phyloP scores from a whole-genome alignment of 2,329 filamentous ascomycete genomes.

The Aaosphaeria pasadenensis region DNA sequence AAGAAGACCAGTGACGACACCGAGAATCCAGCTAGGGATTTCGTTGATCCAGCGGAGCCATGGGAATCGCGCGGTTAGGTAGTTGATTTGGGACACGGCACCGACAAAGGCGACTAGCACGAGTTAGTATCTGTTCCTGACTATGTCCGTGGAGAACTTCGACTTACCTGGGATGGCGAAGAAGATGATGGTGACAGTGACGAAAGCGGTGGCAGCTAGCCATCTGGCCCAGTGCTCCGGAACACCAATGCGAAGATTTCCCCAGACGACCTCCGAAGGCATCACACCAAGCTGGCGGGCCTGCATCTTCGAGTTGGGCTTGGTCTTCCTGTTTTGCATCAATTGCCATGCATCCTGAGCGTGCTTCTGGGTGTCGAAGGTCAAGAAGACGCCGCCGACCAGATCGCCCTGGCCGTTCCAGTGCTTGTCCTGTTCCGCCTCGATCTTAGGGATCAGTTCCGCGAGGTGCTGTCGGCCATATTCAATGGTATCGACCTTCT shows the following conservation, averaged over 20 bases:
- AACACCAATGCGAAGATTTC: slow-evolving; percentile 41
- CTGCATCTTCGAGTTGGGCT: slow-evolving; percentile 32
- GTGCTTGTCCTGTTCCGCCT: slow-evolving; percentile 65
- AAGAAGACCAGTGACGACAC: slow-evolving; percentile 46
- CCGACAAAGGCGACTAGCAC: slow-evolving; percentile 41
- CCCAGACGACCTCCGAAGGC: slow-evolving; percentile 48
- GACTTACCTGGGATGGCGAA: slow-evolving; percentile 40
- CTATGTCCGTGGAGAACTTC: neutral
- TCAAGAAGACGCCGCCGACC: slow-evolving; percentile 78
- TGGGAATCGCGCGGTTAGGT: slow-evolving; percentile 34
- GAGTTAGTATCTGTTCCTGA: slow-evolving; percentile 9
- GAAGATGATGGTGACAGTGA: slow-evolving; percentile 44
- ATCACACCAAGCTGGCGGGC: slow-evolving; percentile 43
- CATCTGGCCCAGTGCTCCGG: slow-evolving; percentile 29
- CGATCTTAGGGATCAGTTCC: slow-evolving; percentile 68
- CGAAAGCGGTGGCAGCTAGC: slow-evolving; percentile 35
- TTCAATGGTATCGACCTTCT: slow-evolving; percentile 70
- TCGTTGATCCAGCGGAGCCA: slow-evolving; percentile 43
- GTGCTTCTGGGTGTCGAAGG: slow-evolving; percentile 77
- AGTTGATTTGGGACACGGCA: slow-evolving; percentile 44
- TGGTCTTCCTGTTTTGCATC: slow-evolving; percentile 34
- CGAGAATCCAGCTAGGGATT: slow-evolving; percentile 40
- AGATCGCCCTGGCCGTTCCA: slow-evolving; percentile 64
- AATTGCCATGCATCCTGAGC: slow-evolving; percentile 85
- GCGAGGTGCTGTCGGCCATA: slow-evolving; percentile 75